phyloP scores from a whole-genome alignment of 139 green algal genomes.

The Monoraphidium neglectum region DNA sequence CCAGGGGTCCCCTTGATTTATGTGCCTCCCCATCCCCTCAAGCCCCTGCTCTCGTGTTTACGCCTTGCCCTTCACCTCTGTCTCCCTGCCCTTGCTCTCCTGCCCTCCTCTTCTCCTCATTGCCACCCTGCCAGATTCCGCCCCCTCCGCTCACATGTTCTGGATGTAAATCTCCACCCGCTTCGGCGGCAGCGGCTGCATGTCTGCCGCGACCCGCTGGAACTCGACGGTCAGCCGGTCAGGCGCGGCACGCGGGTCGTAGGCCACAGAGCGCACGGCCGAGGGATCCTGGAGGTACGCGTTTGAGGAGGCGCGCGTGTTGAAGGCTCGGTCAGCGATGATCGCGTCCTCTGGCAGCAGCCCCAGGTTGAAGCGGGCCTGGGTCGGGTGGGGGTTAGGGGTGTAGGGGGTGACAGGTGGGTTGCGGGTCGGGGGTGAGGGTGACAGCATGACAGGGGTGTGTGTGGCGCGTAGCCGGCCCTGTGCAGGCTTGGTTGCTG shows the following conservation, averaged over 20 bases:
- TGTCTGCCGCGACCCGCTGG: slow-evolving; percentile 17
- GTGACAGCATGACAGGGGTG: no score
- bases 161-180: slow-evolving; percentile 41
- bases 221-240: slow-evolving; percentile 32
- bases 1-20: no score
- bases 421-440: no score
- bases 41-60: no score
- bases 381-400: background rate
- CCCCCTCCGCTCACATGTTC: slow-evolving; percentile 9
- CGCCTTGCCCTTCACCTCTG: no score
- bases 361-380: slow-evolving; percentile 34
- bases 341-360: slow-evolving; percentile 35
- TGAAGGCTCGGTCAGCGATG: slow-evolving; percentile 33
- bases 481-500: no score
- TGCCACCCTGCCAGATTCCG: no score
- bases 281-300: slow-evolving; percentile 19
- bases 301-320: slow-evolving; percentile 19
- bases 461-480: no score
- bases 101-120: no score
- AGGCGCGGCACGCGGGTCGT: slow-evolving; percentile 28
- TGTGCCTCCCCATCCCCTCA: no score
- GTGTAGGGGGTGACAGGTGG: background rate
- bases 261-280: slow-evolving; percentile 26
- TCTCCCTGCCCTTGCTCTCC: no score
- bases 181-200: slow-evolving; percentile 28